A percentile compares a stretch with the other conserved stretches of the same genome.
These are phyloP conservation scores for Sisymbrium irio DNA, from an alignment of 345 rosid species.

Conservation along the genomic window DNA sequence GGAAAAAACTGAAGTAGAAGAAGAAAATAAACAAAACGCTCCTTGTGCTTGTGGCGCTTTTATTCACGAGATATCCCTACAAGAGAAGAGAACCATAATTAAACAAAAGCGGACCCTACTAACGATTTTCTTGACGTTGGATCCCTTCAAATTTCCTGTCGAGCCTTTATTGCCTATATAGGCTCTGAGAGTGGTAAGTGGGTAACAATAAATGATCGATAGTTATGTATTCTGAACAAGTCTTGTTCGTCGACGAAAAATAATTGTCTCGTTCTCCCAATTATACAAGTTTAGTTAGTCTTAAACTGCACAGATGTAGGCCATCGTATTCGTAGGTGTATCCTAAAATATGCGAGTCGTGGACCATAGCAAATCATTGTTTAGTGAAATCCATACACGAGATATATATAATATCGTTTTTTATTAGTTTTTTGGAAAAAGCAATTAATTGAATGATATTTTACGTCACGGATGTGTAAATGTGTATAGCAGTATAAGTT, in stretches of 20 bases:
- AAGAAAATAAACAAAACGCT: conserved; percentile 3
- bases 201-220: background rate
- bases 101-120: conserved; percentile 7
- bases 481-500: too few species aligned
- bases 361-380: background rate
- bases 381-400: too few species aligned
- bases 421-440: too few species aligned
- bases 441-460: too few species aligned
- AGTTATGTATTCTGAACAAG: background rate
- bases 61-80: conserved; percentile 11
- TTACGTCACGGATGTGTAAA: too few species aligned
- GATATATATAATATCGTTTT: too few species aligned
- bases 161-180: conserved; percentile 10
- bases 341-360: background rate
- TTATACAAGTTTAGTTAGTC: background rate
- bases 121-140: conserved; percentile 19
- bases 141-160: conserved; percentile 23
- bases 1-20: background rate
- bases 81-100: background rate
- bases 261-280: background rate
- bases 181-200: background rate
- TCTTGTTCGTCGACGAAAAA: background rate
- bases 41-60: conserved; percentile 25
- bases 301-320: background rate
- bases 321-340: background rate